Base-by-base conservation (phyloP, 2,329 filamentous ascomycete species). In the Trematosphaeria pertusa region DNA sequence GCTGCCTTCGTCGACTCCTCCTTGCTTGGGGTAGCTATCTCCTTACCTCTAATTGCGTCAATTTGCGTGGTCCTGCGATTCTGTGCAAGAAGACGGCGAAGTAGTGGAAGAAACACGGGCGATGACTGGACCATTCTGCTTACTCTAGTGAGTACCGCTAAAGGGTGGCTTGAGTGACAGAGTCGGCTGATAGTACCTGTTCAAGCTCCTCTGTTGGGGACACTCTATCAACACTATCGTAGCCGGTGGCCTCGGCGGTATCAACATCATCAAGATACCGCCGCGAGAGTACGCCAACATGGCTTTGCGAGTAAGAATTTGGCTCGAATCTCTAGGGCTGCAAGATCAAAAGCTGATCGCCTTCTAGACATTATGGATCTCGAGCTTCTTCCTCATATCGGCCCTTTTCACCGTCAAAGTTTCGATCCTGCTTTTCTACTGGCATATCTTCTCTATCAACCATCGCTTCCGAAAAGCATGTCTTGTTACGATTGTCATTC, bases 391-490 rank as follows among this genome's bases (percentile, higher is more conserved):
- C 32, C 35, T 54, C 10, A 37, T 54, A 5, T 50, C 54, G 4
- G 26, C 52, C 4, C 40, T 58, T 4, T 50, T 48, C 31, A 55
- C 50, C 6, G 48, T 58, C 30, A 55, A 55, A 20, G 20, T 58
- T 3, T 55, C 52, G 7, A 55, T 58, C 31, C 46, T 58, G 5
- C 33, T 51, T 9, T 58, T 58, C 37, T 58, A 58, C 40, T 40
- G 49, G 28, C 48, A 46, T 22, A 41, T 58, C 20, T 58, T 58
- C 36, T 43, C 35, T 14, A 46, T 55, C 33, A 43, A 52, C 10
- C 2, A 19, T 3, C 17, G 21, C 5, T 55, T 52, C 26, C 32
- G 36, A 21, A 43, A 36, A 31, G 45, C 52, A 1, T 36, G 43
- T 10, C 18, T 44, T 7, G 35, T 36, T 34, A 45, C 48, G 43